Conservation (phyloP, 768 basidiomycete genomes). For the Agrocybe pediades region DNA sequence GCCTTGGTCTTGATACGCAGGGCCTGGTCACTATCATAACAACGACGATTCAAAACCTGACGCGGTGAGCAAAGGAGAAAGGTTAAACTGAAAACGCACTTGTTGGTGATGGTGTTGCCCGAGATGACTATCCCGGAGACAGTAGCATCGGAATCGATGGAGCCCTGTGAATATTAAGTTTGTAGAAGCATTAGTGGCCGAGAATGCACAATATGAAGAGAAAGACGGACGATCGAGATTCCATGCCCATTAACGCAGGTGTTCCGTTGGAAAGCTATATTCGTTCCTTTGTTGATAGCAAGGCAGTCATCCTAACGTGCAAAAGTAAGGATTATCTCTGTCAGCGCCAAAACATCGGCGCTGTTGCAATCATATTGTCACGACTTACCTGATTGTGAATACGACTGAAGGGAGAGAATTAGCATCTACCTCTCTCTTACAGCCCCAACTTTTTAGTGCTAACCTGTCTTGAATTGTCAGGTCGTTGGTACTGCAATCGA, state of each 20-base stretch:
- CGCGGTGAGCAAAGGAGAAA: background rate
- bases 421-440: background rate
- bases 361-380: too few relatives aligned
- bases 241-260: constrained; percentile 64
- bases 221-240: constrained; percentile 48
- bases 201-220: too few relatives aligned
- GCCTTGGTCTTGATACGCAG: constrained; percentile 64
- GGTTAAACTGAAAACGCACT: constrained; percentile 32
- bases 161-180: constrained; percentile 43
- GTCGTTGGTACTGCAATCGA: constrained; percentile 39
- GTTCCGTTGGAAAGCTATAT: constrained; percentile 52
- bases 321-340: too few relatives aligned
- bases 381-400: constrained; percentile 33
- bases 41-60: background rate
- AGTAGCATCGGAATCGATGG: constrained; percentile 45
- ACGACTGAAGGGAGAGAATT: constrained; percentile 16
- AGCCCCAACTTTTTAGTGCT: too few relatives aligned
- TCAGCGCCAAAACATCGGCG: too few relatives aligned
- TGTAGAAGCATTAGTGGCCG: background rate
- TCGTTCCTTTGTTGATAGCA: constrained; percentile 46
- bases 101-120: constrained; percentile 57
- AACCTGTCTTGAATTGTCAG: constrained; percentile 46
- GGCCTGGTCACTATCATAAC: constrained; percentile 42
- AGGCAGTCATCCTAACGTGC: constrained; percentile 62
- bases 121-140: constrained; percentile 51